These are phyloP conservation scores for Zarea fungicola DNA, from an alignment of 2,329 filamentous ascomycete species.

Conservation along the genomic window DNA sequence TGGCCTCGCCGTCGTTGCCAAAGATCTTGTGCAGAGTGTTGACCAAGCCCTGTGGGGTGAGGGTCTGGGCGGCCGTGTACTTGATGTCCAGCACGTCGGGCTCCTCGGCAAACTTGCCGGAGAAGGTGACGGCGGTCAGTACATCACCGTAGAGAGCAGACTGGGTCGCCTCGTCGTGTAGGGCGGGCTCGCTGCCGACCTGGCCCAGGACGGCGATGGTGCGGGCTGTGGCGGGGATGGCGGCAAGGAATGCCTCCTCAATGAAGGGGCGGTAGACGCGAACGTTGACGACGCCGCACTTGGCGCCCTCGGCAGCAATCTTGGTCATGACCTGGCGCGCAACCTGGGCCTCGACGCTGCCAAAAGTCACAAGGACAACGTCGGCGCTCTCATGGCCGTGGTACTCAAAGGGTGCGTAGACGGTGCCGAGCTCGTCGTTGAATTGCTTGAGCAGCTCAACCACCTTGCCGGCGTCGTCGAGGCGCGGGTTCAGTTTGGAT, in stretches of 20 bases:
- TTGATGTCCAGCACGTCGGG: conserved; percentile 78
- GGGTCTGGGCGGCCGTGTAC: conserved; percentile 64
- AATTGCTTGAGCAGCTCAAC: conserved; percentile 65
- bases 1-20: conserved; percentile 49
- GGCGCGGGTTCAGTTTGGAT: conserved; percentile 60
- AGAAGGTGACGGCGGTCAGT: conserved; percentile 76
- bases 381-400: conserved; percentile 75
- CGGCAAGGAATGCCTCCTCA: conserved; percentile 85
- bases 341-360: conserved; percentile 83
- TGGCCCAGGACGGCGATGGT: conserved; percentile 85
- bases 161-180: conserved; percentile 12
- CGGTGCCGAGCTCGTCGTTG: conserved; percentile 88
- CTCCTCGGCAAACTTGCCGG: conserved; percentile 56
- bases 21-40: conserved; percentile 45
- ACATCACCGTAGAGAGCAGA: conserved; percentile 93
- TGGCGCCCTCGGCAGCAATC: conserved; percentile 66
- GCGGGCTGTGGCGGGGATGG: conserved; percentile 68
- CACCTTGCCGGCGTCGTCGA: conserved; percentile 68
- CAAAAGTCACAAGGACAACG: conserved; percentile 84
- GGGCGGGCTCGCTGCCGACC: conserved; percentile 64
- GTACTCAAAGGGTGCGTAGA: conserved; percentile 93
- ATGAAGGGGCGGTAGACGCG: conserved; percentile 92
- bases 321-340: conserved; percentile 73
- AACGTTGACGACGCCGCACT: conserved; percentile 84
- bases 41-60: conserved; percentile 52